Evolutionary conservation across 2,329 filamentous ascomycete genomes (phyloP).

Genomic region (Cladophialophora carrionii): DNA sequence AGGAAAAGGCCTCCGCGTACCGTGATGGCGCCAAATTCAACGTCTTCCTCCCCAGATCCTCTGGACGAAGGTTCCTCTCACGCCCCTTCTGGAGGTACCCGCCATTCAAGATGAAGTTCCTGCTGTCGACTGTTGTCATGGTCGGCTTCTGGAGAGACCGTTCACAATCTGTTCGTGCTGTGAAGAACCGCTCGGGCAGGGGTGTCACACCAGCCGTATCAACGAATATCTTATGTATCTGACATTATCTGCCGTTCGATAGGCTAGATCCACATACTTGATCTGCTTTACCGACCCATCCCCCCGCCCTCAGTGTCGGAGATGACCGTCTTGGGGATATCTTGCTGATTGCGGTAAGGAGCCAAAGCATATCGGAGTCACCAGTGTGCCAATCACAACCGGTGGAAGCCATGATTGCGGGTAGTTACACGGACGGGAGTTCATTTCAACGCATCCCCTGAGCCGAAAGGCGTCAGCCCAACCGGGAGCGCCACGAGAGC

Average conservation of each 20-base stretch:
- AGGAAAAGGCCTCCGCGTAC: constrained; percentile 8
- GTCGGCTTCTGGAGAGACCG: not conserved
- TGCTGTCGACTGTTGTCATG: constrained; percentile 52
- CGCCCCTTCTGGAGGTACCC: constrained; percentile 35
- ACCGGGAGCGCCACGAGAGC: not conserved
- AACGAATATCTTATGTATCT: not conserved
- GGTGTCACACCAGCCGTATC: not conserved
- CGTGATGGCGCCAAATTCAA: constrained; percentile 31
- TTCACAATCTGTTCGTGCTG: not conserved
- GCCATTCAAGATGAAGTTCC: constrained; percentile 29
- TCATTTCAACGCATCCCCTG: no score
- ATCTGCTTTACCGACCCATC: not conserved
- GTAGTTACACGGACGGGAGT: not conserved
- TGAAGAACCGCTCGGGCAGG: not conserved
- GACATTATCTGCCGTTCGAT: not conserved
- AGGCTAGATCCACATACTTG: not conserved
- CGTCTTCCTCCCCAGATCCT: constrained; percentile 29
- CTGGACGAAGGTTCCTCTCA: constrained; percentile 31
- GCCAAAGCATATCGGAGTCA: not conserved
- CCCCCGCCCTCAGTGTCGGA: not conserved
- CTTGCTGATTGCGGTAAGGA: not conserved
- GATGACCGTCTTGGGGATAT: not conserved
- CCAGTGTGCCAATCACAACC: not conserved
- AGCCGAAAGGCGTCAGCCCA: not conserved
- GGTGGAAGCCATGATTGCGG: not conserved